These are phyloP conservation scores for Colletotrichum falcatum DNA, from an alignment of 2,329 filamentous ascomycete species.

Conservation along the genomic window DNA sequence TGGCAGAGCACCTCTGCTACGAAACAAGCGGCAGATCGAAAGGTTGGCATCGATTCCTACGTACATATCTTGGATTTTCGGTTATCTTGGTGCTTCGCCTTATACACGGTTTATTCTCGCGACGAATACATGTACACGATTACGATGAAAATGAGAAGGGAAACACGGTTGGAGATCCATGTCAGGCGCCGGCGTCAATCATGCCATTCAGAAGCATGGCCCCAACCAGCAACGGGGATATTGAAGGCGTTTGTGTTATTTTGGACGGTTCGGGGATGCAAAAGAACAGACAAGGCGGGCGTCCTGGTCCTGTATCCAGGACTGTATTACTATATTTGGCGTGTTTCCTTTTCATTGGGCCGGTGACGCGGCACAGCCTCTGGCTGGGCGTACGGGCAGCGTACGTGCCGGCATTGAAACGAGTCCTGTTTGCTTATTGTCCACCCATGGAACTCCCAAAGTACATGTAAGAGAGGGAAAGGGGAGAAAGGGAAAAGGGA, in stretches of 20 bases:
- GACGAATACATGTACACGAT: slow-evolving; percentile 40
- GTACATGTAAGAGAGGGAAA: slow-evolving; percentile 23
- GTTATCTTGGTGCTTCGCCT: slow-evolving; percentile 26
- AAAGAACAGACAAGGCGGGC: slow-evolving; percentile 19
- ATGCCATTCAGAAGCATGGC: slow-evolving; percentile 25
- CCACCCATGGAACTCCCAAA: background rate
- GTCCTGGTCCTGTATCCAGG: slow-evolving; percentile 21
- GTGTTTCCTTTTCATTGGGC: slow-evolving; percentile 18
- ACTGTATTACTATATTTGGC: slow-evolving; percentile 32
- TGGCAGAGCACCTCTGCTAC: background rate
- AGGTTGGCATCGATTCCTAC: slow-evolving; percentile 16
- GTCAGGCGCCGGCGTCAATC: slow-evolving; percentile 29
- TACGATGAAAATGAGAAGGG: slow-evolving; percentile 33
- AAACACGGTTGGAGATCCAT: slow-evolving; percentile 7
- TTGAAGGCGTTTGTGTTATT: slow-evolving; percentile 7
- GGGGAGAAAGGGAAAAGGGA: slow-evolving; percentile 3
- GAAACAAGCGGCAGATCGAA: slow-evolving; percentile 3
- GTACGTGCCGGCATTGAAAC: slow-evolving; percentile 14
- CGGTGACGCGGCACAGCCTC: slow-evolving; percentile 8
- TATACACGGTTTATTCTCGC: slow-evolving; percentile 32
- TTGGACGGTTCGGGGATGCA: slow-evolving; percentile 18
- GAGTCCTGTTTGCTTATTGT: slow-evolving; percentile 21
- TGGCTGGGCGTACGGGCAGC: slow-evolving; percentile 18
- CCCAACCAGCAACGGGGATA: background rate
- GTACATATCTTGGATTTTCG: slow-evolving; percentile 34